Conservation (phyloP, 176 grass and related monocot species). For the Triticum dicoccoides region DNA sequence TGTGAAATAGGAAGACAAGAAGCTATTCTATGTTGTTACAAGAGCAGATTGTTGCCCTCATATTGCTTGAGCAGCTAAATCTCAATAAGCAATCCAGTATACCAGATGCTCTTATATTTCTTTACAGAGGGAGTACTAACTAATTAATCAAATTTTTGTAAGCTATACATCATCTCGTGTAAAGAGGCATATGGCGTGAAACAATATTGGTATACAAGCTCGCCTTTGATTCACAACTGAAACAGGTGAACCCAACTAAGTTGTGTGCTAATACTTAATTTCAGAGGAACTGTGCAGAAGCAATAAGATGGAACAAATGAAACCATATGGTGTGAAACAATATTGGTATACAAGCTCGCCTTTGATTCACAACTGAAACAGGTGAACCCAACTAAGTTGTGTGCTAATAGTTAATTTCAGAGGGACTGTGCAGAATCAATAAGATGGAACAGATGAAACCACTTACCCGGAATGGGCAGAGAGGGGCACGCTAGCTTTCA, state of each 20-base stretch:
- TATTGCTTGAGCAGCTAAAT: too few species aligned
- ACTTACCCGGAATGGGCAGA: conserved; percentile 72
- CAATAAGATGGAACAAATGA: background rate
- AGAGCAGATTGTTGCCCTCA: too few species aligned
- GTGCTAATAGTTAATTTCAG: background rate
- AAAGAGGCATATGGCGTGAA: background rate
- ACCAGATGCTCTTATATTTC: too few species aligned
- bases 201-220: background rate
- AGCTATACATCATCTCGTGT: background rate
- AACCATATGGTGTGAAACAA: background rate
- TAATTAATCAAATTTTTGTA: background rate
- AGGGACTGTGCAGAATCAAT: background rate
- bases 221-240: background rate
- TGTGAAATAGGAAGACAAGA: too few species aligned
- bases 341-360: background rate
- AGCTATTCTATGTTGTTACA: too few species aligned
- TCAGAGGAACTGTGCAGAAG: background rate
- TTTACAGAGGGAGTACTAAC: too few species aligned
- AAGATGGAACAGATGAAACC: background rate
- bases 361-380: background rate
- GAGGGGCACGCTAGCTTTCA: conserved; percentile 51
- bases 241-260: background rate
- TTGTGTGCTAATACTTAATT: background rate
- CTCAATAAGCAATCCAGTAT: background rate
- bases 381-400: background rate